phyloP scores from a whole-genome alignment of 139 green algal genomes.

The Micractinium conductrix region DNA sequence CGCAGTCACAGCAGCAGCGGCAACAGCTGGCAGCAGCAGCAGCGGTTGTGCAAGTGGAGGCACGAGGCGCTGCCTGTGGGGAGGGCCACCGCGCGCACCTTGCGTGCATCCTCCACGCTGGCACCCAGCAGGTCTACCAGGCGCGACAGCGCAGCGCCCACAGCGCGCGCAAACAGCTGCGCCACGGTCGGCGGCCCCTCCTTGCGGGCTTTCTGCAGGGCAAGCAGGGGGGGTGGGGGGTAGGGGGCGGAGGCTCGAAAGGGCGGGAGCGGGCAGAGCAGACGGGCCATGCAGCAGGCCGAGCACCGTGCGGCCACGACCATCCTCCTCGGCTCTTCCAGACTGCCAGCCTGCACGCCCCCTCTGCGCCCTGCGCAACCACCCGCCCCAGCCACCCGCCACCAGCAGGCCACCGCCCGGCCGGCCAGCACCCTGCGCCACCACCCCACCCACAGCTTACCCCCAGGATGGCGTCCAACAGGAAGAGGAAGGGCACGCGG shows the following conservation, averaged over 20 bases:
- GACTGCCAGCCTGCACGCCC: not conserved
- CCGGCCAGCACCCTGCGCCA: not conserved
- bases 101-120: conserved; percentile 1
- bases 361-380: not conserved
- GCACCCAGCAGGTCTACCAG: conserved; percentile 26
- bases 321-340: not conserved
- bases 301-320: not conserved
- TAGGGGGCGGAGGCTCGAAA: not conserved
- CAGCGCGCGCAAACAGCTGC: conserved; percentile 2
- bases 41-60: too few relatives aligned
- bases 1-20: not conserved
- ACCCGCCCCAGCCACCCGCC: not conserved
- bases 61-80: too few relatives aligned
- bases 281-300: not conserved
- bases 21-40: not conserved
- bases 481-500: conserved; percentile 24
- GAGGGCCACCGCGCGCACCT: not conserved
- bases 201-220: conserved; percentile 1
- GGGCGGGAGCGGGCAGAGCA: not conserved
- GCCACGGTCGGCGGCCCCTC: conserved; percentile 10
- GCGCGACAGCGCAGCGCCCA: conserved; percentile 20
- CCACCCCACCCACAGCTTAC: not conserved
- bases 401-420: not conserved
- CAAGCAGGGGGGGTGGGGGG: too few relatives aligned
- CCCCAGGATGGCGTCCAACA: conserved; percentile 31